Evolutionary conservation across 73 alveolate genomes (phyloP), one percentile per base, ranked within the genome.

Genomic region (Paramecium pentaurelia): DNA sequence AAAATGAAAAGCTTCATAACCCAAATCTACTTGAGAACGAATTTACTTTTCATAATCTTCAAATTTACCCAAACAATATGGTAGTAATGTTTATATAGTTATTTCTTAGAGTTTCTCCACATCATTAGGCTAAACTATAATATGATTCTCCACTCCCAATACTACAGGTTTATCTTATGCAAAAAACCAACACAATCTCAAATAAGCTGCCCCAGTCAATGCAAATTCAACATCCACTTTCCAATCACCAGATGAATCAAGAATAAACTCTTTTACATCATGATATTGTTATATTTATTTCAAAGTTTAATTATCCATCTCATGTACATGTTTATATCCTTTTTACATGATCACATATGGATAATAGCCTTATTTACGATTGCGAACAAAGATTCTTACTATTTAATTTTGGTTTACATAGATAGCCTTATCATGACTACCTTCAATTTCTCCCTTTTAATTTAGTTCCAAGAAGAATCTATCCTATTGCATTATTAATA

Each of bases 61-160:
- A 58, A 95, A 88, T 85, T 95, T 94, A 58, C 99, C 99, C 84
- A 96, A 88, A 70, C 98, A 93, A 60, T 94, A 89, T 16, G 99
- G 95, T 58, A 96, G 86, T 20, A 93, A 59, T 47, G 99, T 96
- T 88, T 96, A 97, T 30, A 96, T 86, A 30, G 88, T 89, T 16
- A 64, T 3, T 14, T 64, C 84, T 34, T 64, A 64, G 10, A 64
- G 84, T n/a, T 34, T 28, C 30, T 64, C 54, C 8, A 34, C 84
- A 28, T 11, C 9, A 12, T 28, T 11, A 28, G 84, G 51, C 3
- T 64, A 64, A 34, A 64, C 84, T 9, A 64, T 64, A 16, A 64
- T 27, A 34, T 64, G 84, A 34, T 64, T 64, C 22, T 64, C 84
- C n/a, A 64, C 84, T 32, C 84, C 84, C 49, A 64, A 64, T 14